phyloP scores from a whole-genome alignment of 1,284 basidiomycete genomes.

The Pterula multifida region DNA sequence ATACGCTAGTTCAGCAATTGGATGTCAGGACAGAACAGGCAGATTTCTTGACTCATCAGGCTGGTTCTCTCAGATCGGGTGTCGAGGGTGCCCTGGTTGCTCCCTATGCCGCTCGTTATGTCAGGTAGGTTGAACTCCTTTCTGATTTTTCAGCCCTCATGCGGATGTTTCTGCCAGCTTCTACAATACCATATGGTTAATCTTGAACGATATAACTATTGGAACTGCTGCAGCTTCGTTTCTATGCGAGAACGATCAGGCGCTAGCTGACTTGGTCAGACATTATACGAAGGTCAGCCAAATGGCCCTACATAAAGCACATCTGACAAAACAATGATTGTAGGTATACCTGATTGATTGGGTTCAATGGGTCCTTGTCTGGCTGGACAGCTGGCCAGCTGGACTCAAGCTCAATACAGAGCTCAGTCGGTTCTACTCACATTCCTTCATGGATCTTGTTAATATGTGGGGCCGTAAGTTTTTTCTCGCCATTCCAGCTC shows the following conservation, averaged over 20 bases:
- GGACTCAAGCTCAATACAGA: constrained; percentile 95
- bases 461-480: constrained; percentile 57
- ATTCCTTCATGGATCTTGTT: constrained; percentile 53
- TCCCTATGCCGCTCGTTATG: constrained; percentile 36
- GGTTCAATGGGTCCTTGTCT: constrained; percentile 49
- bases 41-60: constrained; percentile 26
- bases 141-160: constrained; percentile 3
- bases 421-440: constrained; percentile 72
- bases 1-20: constrained; percentile 33
- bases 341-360: constrained; percentile 35
- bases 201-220: constrained; percentile 82
- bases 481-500: neutral
- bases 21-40: constrained; percentile 34
- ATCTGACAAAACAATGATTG: too few relatives aligned
- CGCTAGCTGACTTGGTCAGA: constrained; percentile 28
- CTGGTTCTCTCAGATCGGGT: constrained; percentile 20
- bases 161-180: constrained; percentile 58
- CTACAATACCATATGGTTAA: constrained; percentile 86
- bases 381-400: constrained; percentile 93
- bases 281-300: constrained; percentile 28
- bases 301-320: too few relatives aligned
- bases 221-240: constrained; percentile 63
- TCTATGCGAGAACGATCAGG: constrained; percentile 46
- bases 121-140: constrained; percentile 36
- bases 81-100: constrained; percentile 16